Evolutionary conservation across 2,329 filamentous ascomycete species (phyloP), one percentile per base, ranked within the genome.

Genomic region (Helicocarpus griseus): DNA sequence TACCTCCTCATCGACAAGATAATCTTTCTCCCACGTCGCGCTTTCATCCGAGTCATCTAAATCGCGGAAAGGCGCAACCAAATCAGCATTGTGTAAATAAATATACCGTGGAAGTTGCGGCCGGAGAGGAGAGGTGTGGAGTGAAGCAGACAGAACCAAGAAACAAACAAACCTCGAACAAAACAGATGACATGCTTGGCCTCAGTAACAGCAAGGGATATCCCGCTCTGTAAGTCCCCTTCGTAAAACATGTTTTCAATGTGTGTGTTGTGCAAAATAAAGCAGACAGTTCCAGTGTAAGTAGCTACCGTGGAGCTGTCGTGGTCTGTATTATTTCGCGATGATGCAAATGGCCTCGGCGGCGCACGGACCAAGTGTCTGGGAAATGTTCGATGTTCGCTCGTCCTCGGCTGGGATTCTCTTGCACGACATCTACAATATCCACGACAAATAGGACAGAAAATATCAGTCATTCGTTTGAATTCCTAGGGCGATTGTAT

Each of bases 131-230:
- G 24, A 9, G 4, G 2, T 29, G n/a, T 19, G 26, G 41, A n/a
- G n/a, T n/a, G n/a, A n/a, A n/a, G n/a, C n/a, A n/a, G n/a, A n/a
- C n/a, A n/a, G n/a, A n/a, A n/a, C n/a, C n/a, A n/a, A n/a, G n/a
- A n/a, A n/a, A n/a, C 31, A 5, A 39, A 56, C 73, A 58, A 68
- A 89, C 87, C 85, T 63, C 82, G 81, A 29, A 95, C 84, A 68
- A 96, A 94, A 70, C 89, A 95, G 28, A 87, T 79, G 0, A 96
- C 86, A 17, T 86, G 77, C 68, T 91, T 94, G 53, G 80, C 74
- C 65, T 90, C 76, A 54, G 81, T 78, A 5, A 96, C 77, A 11
- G 90, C 89, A 19, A 80, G 74, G 29, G 79, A 77, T 60, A 96
- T 94, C 53, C 88, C 90, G 61, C 85, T 84, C 61, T 94, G 86